Evolutionary conservation across 768 basidiomycete genomes (phyloP).

Genomic region (Hemileccinum rubropunctum): DNA sequence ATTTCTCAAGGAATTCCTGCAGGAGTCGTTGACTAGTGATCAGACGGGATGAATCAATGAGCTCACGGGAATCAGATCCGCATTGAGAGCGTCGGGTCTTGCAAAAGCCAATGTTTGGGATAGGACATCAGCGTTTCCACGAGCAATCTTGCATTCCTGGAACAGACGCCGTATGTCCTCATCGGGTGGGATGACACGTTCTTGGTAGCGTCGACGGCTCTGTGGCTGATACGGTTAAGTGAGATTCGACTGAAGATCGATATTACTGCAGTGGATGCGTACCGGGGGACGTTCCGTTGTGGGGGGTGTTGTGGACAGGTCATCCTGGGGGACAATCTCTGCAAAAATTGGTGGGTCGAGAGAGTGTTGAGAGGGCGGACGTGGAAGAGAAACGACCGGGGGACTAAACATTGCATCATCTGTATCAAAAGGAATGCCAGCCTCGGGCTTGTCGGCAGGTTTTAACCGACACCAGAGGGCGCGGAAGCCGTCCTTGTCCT

Average conservation of each 20-base stretch:
- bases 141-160: constrained; percentile 82
- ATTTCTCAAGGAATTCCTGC: constrained; percentile 83
- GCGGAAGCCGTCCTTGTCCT: constrained; percentile 55
- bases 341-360: constrained; percentile 38
- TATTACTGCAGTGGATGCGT: background rate
- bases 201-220: constrained; percentile 16
- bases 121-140: constrained; percentile 75
- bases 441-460: constrained; percentile 75
- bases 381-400: constrained; percentile 38
- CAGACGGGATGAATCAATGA: background rate
- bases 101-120: constrained; percentile 68
- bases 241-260: background rate
- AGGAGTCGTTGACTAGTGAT: background rate
- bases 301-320: constrained; percentile 24
- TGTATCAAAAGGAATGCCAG: constrained; percentile 76
- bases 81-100: constrained; percentile 63
- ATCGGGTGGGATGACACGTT: constrained; percentile 62
- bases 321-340: constrained; percentile 32
- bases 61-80: constrained; percentile 66
- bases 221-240: constrained; percentile 2
- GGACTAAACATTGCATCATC: constrained; percentile 82
- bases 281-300: constrained; percentile 26
- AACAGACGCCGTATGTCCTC: constrained; percentile 83
- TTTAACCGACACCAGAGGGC: constrained; percentile 81
- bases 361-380: constrained; percentile 29